Conservation (phyloP, 148 eudicot genomes). For the Silene latifolia region DNA sequence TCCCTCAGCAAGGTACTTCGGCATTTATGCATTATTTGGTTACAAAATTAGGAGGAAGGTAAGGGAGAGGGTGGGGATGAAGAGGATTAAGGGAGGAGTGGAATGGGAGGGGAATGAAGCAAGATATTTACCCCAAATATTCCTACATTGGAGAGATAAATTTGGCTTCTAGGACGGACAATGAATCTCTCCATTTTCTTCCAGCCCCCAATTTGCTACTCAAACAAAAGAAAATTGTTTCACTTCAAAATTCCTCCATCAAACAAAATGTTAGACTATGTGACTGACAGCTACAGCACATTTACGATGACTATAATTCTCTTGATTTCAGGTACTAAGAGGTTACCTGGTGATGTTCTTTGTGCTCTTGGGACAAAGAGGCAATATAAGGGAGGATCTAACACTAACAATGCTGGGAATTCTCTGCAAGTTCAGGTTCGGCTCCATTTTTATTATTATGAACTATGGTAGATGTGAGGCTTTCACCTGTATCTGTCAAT, state of each 20-base stretch:
- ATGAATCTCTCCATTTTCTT: background rate
- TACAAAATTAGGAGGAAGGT: background rate
- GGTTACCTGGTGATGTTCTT: constrained; percentile 29
- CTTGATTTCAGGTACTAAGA: constrained; percentile 35
- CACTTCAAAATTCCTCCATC: background rate
- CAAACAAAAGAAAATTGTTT: background rate
- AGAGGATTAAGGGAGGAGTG: too few species aligned
- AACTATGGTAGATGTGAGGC: background rate
- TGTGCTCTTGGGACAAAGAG: constrained; percentile 33
- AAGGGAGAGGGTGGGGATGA: too few species aligned
- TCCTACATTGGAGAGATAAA: background rate
- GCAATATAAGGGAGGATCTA: constrained; percentile 23
- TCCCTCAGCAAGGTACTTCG: constrained; percentile 22
- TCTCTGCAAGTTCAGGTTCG: constrained; percentile 26
- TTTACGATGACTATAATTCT: constrained; percentile 12
- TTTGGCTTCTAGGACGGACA: background rate
- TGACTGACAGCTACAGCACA: background rate
- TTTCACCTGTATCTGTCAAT: background rate
- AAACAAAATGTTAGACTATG: background rate
- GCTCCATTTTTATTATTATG: background rate
- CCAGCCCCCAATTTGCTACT: background rate
- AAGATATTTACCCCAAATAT: background rate
- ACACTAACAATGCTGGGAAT: constrained; percentile 13
- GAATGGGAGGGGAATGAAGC: too few species aligned
- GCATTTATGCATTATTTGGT: background rate